phyloP scores from a whole-genome alignment of 2,329 filamentous ascomycete species.

The Fusarium keratoplasticum region DNA sequence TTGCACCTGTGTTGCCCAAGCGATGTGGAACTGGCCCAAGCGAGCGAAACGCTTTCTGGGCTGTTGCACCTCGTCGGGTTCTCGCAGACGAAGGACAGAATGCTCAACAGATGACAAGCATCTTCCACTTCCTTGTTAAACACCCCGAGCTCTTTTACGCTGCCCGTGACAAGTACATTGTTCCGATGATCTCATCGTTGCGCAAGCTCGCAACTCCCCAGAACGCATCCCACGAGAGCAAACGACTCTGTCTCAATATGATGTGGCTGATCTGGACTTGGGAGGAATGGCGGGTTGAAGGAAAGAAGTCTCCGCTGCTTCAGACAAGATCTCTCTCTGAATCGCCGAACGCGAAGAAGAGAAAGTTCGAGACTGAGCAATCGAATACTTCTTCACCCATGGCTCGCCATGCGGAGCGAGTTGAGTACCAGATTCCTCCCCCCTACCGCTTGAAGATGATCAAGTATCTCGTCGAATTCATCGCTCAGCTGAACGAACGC shows the following conservation, averaged over 20 bases:
- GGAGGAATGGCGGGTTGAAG: constrained; percentile 85
- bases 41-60: constrained; percentile 86
- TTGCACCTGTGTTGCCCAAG: constrained; percentile 93
- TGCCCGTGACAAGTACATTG: constrained; percentile 89
- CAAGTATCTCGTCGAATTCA: constrained; percentile 96
- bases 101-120: constrained; percentile 93
- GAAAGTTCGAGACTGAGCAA: constrained; percentile 76
- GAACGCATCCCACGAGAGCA: constrained; percentile 89
- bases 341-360: constrained; percentile 80
- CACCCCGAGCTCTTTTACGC: constrained; percentile 96
- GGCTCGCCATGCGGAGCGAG: constrained; percentile 60
- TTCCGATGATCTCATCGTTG: constrained; percentile 88
- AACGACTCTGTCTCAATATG: constrained; percentile 89
- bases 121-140: constrained; percentile 95
- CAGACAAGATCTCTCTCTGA: constrained; percentile 62
- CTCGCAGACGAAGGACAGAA: constrained; percentile 95
- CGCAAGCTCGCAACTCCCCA: constrained; percentile 87
- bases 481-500: constrained; percentile 87
- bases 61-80: constrained; percentile 88
- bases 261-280: constrained; percentile 93
- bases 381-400: constrained; percentile 66
- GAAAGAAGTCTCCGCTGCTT: constrained; percentile 53
- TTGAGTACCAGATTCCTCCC: constrained; percentile 76
- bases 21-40: constrained; percentile 75
- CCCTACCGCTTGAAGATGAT: constrained; percentile 82